These are phyloP conservation scores for Rutstroemia sp. DNA, from an alignment of 2,329 filamentous ascomycete species.

Conservation along the genomic window DNA sequence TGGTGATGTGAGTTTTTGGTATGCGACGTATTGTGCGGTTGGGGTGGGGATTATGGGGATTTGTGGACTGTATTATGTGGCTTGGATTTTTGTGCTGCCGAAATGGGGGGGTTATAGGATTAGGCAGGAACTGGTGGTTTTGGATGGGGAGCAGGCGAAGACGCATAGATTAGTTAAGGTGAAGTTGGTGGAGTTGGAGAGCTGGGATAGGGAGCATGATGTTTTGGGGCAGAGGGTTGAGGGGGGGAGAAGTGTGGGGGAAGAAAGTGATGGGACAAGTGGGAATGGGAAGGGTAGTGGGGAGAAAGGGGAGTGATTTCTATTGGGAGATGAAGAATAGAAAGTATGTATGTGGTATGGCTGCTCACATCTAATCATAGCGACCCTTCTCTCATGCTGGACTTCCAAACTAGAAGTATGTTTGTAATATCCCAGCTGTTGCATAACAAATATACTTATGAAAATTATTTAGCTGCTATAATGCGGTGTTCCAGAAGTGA, in stretches of 20 bases:
- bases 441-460: no score
- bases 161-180: slow-evolving; percentile 46
- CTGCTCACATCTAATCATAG: no score
- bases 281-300: no score
- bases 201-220: slow-evolving; percentile 55
- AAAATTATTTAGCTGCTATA: no score
- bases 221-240: slow-evolving; percentile 21
- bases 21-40: slow-evolving; percentile 59
- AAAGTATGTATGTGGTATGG: no score
- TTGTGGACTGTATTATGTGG: slow-evolving; percentile 49
- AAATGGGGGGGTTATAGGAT: slow-evolving; percentile 45
- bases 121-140: slow-evolving; percentile 44
- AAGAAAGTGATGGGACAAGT: no score
- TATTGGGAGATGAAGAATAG: no score
- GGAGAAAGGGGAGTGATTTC: no score
- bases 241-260: neutral
- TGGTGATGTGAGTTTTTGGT: slow-evolving; percentile 67
- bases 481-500: no score
- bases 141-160: slow-evolving; percentile 40
- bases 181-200: slow-evolving; percentile 39
- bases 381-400: no score
- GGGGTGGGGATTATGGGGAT: slow-evolving; percentile 51
- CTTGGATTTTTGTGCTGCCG: slow-evolving; percentile 52
- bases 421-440: no score
- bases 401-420: no score